Base-by-base conservation (phyloP, 2,329 filamentous ascomycete species). In the Trematosphaeria pertusa region DNA sequence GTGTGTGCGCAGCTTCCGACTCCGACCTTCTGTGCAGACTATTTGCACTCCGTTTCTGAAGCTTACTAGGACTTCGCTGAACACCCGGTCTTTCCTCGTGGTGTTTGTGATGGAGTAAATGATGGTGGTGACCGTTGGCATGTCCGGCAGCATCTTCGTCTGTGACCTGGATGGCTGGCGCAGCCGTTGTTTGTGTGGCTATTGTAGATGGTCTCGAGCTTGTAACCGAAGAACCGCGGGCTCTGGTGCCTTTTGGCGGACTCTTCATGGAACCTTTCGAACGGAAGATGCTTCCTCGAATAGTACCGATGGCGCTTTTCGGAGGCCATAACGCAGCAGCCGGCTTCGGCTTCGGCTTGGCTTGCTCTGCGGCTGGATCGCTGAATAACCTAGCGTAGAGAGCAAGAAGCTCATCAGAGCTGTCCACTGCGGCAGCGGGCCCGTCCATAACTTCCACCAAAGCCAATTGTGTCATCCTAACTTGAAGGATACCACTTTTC, bases 401-500 rank as follows among this genome's bases (percentile, higher is more conserved):
- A 12, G 85, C 85, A 15, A 99, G 76, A 30, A 99, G 78, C 70
- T 97, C 91, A 55, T 90, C 85, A 65, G 89, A 92, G 50, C 88
- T 87, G 65, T 96, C 96, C 39, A 97, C 89, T 14, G 94, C 93
- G 46, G 87, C 84, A 47, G 90, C 87, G 0, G 91, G 85, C 1
- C 91, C 91, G 66, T 97, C 91, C 3, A 90, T 76, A 12, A 94
- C 76, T 71, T 97, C 93, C 3, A 94, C 73, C 15, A 99, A 81
- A 3, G 88, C 82, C 49, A 99, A 78, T 64, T 97, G 92, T 9
- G 93, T 97, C 84, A 97, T 96, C 71, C 96, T 96, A 51, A 97
- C 86, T 70, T 97, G 89, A n/a, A 99, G 74, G 32, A 99, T 87
- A 37, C 84, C 83, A 69, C 92, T 89, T 65, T 91, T 95, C 66